These are phyloP conservation scores for Cyberlindnera veronae DNA, from an alignment of 805 yeast species.

Conservation along the genomic window DNA sequence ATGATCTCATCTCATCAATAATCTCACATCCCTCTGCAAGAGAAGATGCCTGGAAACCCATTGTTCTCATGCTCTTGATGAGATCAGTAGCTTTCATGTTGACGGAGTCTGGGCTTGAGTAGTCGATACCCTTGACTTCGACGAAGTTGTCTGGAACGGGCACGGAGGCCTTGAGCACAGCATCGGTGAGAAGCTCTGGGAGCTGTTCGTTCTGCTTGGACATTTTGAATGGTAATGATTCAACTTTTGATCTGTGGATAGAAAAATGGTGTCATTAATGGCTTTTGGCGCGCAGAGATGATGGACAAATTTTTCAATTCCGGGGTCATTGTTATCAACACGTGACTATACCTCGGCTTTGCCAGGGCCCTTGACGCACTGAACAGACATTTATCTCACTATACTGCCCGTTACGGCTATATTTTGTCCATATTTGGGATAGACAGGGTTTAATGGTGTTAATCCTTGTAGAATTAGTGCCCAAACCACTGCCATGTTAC, in stretches of 20 bases:
- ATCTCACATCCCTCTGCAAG: slow-evolving; percentile 88
- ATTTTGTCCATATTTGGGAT: too few relatives aligned
- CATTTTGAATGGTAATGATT: slow-evolving; percentile 20
- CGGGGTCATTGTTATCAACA: slow-evolving; percentile 15
- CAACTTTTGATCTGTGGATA: too few relatives aligned
- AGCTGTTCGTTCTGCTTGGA: slow-evolving; percentile 37
- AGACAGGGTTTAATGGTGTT: too few relatives aligned
- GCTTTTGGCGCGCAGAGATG: too few relatives aligned
- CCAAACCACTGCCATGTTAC: too few relatives aligned
- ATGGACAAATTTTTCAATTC: slow-evolving; percentile 14
- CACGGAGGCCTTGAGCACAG: slow-evolving; percentile 81
- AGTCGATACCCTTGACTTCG: slow-evolving; percentile 85
- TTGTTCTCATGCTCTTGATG: slow-evolving; percentile 77
- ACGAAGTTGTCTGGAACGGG: slow-evolving; percentile 81
- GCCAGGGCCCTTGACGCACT: too few relatives aligned
- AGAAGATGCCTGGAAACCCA: slow-evolving; percentile 97
- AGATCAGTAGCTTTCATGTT: slow-evolving; percentile 79
- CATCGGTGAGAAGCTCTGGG: slow-evolving; percentile 83
- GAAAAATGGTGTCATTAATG: neutral
- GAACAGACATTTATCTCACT: too few relatives aligned
- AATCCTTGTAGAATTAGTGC: too few relatives aligned
- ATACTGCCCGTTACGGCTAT: too few relatives aligned
- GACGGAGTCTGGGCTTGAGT: slow-evolving; percentile 69
- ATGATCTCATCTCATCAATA: slow-evolving; percentile 84
- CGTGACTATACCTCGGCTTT: too few relatives aligned